Conservation (phyloP, 1,139 yeast genomes). For the Pichia norvegensis region DNA sequence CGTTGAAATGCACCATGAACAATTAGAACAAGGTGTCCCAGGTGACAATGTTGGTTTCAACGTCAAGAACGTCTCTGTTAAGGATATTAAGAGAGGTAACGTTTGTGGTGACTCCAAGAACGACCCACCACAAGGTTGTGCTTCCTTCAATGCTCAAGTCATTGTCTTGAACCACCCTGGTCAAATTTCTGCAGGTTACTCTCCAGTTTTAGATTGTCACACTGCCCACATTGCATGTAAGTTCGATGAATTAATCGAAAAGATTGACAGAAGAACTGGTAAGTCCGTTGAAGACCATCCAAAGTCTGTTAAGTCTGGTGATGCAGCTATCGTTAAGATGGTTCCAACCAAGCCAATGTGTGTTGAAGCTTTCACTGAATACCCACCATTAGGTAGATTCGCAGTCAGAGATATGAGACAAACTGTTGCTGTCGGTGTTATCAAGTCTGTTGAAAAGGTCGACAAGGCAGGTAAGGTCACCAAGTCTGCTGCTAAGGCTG, state of each 20-base stretch:
- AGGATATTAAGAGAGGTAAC: conserved; percentile 94
- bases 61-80: conserved; percentile 90
- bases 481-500: conserved; percentile 99
- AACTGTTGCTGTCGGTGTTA: conserved; percentile 99
- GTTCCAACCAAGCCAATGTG: conserved; percentile 96
- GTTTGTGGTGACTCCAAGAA: conserved; percentile 93
- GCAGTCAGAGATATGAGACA: conserved; percentile 99
- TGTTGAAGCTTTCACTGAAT: conserved; percentile 93
- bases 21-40: conserved; percentile 76
- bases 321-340: conserved; percentile 87
- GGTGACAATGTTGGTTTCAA: conserved; percentile 96
- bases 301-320: conserved; percentile 86
- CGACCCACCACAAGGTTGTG: conserved; percentile 84
- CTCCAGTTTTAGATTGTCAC: conserved; percentile 92
- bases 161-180: conserved; percentile 91
- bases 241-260: conserved; percentile 75
- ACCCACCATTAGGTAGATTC: conserved; percentile 99
- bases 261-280: conserved; percentile 94
- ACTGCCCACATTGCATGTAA: conserved; percentile 93
- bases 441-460: conserved; percentile 95
- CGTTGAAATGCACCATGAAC: conserved; percentile 93
- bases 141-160: conserved; percentile 82
- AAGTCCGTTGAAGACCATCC: conserved; percentile 77
- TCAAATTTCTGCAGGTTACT: conserved; percentile 88
- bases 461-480: conserved; percentile 94